Evolutionary conservation across 2,329 filamentous ascomycete species (phyloP).

Genomic region (Sclerotinia spermophila): DNA sequence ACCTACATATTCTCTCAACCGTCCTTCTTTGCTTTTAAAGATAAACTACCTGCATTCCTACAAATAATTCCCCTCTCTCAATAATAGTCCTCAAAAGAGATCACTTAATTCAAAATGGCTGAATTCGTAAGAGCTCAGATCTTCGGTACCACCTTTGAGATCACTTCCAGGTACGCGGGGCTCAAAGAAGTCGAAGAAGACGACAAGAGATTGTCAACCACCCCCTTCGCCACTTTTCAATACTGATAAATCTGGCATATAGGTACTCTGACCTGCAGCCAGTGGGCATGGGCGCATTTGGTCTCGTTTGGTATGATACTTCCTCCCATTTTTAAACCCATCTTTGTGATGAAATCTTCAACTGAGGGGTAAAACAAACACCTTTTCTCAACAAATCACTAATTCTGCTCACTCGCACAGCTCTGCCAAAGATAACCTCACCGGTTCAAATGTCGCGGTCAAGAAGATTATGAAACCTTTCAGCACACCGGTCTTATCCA

Average conservation of each 20-base stretch:
- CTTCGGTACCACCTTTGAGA: conserved; percentile 99
- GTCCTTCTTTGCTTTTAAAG: neutral
- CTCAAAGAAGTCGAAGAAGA: conserved; percentile 2
- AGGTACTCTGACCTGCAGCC: conserved; percentile 98
- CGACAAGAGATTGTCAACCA: conserved; percentile 15
- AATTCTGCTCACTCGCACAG: conserved; percentile 46
- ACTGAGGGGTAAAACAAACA: conserved; percentile 14
- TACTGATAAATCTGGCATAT: conserved; percentile 28
- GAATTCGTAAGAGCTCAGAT: conserved; percentile 99
- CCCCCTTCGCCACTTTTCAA: conserved; percentile 20
- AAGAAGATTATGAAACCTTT: conserved; percentile 99
- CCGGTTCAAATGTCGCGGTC: conserved; percentile 91
- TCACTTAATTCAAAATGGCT: conserved; percentile 65
- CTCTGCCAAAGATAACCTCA: conserved; percentile 96
- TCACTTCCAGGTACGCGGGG: conserved; percentile 80
- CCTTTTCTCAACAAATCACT: conserved; percentile 18
- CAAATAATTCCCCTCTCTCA: neutral
- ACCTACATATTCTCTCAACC: neutral
- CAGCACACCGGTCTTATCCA: conserved; percentile 96
- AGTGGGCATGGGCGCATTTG: conserved; percentile 98
- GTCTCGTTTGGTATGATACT: conserved; percentile 80
- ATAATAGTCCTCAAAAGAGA: neutral
- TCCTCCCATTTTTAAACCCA: neutral
- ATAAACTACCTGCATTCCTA: neutral
- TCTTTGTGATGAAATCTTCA: neutral